Evolutionary conservation across 768 basidiomycete genomes (phyloP).

Genomic region (Sarcomyxa edulis): DNA sequence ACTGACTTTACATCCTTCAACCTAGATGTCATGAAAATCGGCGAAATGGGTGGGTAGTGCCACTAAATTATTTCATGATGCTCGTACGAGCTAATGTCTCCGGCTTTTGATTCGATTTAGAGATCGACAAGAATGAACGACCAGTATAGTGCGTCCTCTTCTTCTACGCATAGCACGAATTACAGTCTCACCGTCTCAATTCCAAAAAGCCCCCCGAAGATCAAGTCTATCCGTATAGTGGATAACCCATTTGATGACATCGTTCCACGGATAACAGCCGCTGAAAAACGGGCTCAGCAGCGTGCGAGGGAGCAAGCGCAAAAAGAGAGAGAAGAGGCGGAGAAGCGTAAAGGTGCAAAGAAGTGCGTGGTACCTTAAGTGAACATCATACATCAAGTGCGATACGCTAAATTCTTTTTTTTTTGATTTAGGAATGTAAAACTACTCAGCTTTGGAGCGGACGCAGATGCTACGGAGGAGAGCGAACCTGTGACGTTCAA

Average conservation of each 20-base stretch:
- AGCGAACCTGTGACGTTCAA: slow-evolving; percentile 49
- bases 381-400: too few species aligned
- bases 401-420: neutral
- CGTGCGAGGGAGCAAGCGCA: slow-evolving; percentile 73
- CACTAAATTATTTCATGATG: neutral
- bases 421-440: slow-evolving; percentile 66
- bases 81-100: slow-evolving; percentile 5
- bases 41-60: slow-evolving; percentile 66
- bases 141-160: slow-evolving; percentile 67
- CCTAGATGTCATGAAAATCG: slow-evolving; percentile 87
- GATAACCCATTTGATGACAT: slow-evolving; percentile 97
- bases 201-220: slow-evolving; percentile 77
- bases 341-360: slow-evolving; percentile 72
- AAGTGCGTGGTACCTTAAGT: slow-evolving; percentile 72
- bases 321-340: slow-evolving; percentile 72
- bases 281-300: slow-evolving; percentile 81
- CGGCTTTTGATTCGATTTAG: slow-evolving; percentile 35
- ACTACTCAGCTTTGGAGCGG: slow-evolving; percentile 82
- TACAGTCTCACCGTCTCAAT: too few species aligned
- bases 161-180: too few species aligned
- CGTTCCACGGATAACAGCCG: slow-evolving; percentile 92
- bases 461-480: slow-evolving; percentile 60
- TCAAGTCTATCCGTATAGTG: slow-evolving; percentile 75
- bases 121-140: slow-evolving; percentile 66
- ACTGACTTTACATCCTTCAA: slow-evolving; percentile 2